These are phyloP conservation scores for Anthracocystis setariae DNA, from an alignment of 1,284 basidiomycete species.

Conservation along the genomic window DNA sequence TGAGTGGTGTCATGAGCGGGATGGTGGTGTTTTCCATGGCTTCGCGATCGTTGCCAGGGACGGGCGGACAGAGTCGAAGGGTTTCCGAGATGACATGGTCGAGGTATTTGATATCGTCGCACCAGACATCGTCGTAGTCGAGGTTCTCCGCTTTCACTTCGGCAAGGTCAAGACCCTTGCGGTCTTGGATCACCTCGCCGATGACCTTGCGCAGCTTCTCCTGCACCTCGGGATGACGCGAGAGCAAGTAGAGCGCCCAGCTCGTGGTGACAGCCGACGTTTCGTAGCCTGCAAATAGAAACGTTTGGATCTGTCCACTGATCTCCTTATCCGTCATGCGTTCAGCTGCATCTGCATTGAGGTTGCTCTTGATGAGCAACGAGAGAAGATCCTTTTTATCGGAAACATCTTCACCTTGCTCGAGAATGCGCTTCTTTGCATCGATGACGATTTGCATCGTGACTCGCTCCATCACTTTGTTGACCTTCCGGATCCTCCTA, in stretches of 20 bases:
- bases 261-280: conserved; percentile 81
- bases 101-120: conserved; percentile 49
- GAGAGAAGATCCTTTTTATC: conserved; percentile 44
- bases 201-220: conserved; percentile 40
- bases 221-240: conserved; percentile 75
- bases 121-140: conserved; percentile 50
- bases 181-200: conserved; percentile 1
- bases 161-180: conserved; percentile 34
- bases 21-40: conserved; percentile 45
- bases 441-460: conserved; percentile 30
- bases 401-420: conserved; percentile 28
- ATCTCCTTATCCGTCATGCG: conserved; percentile 76
- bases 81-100: conserved; percentile 56
- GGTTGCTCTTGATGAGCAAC: conserved; percentile 35
- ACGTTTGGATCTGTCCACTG: conserved; percentile 79
- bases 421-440: conserved; percentile 13
- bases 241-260: conserved; percentile 79
- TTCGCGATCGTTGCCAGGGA: conserved; percentile 55
- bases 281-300: conserved; percentile 83
- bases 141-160: conserved; percentile 30
- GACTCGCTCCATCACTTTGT: conserved; percentile 36
- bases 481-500: conserved; percentile 31
- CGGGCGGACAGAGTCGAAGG: conserved; percentile 57
- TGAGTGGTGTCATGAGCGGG: conserved; percentile 53
- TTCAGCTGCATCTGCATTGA: conserved; percentile 67